Conservation (phyloP, 345 rosid genomes). For the Combretum micranthum region DNA sequence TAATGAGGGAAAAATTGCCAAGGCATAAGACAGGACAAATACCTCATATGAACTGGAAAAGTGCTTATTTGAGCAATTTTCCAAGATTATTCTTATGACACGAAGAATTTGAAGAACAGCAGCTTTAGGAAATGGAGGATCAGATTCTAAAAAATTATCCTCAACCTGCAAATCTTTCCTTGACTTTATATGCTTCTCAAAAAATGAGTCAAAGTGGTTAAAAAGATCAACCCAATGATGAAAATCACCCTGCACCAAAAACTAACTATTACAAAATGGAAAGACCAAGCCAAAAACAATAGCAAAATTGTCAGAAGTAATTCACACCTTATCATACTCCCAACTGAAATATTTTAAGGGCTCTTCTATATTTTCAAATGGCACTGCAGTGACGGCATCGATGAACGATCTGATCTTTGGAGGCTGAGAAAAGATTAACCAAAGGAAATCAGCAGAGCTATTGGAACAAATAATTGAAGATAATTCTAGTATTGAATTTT, state of each 20-base stretch:
- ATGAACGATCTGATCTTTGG: slow-evolving; percentile 83
- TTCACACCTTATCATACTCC: slow-evolving; percentile 84
- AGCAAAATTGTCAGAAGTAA: slow-evolving; percentile 4
- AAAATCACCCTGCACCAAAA: slow-evolving; percentile 75
- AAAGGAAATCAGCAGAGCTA: slow-evolving; percentile 6
- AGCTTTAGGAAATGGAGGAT: slow-evolving; percentile 77
- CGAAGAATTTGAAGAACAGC: slow-evolving; percentile 90
- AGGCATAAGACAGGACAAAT: slow-evolving; percentile 12
- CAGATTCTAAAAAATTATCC: slow-evolving; percentile 59
- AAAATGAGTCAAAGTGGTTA: slow-evolving; percentile 85
- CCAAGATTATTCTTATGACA: slow-evolving; percentile 82
- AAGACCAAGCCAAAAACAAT: slow-evolving; percentile 2
- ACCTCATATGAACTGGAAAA: slow-evolving; percentile 94
- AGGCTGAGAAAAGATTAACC: slow-evolving; percentile 50
- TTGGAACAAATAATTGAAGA: not conserved
- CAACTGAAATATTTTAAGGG: slow-evolving; percentile 74
- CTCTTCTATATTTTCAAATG: slow-evolving; percentile 68
- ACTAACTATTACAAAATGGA: slow-evolving; percentile 13
- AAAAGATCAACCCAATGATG: slow-evolving; percentile 99
- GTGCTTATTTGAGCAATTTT: slow-evolving; percentile 91
- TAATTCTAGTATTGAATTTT: not conserved
- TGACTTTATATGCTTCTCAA: slow-evolving; percentile 77
- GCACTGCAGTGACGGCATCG: slow-evolving; percentile 50
- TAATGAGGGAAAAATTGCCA: not conserved
- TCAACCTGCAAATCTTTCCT: slow-evolving; percentile 85